Percentiles rank a stretch among this genome's conserved stretches.
Conservation (phyloP, 208 protist genomes). For the Leishmania mexicana region DNA sequence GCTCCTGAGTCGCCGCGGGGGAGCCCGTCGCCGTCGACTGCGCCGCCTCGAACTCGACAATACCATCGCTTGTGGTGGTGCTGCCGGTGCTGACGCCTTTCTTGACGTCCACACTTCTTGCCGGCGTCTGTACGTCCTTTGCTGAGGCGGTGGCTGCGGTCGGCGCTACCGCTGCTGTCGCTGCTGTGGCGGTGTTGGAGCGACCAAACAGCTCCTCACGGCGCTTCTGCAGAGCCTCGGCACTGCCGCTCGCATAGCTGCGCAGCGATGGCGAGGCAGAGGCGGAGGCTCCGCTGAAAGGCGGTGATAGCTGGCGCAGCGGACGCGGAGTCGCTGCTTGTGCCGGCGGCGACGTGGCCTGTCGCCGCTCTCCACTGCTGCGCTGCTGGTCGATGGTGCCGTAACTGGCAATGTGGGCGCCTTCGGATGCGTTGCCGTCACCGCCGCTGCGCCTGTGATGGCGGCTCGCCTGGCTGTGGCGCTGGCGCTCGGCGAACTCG, state of each 20-base stretch:
- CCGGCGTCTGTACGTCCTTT: neutral
- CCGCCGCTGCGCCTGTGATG: neutral
- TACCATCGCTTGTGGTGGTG: no score
- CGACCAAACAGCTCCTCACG: constrained; percentile 58
- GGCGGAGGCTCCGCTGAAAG: constrained; percentile 20
- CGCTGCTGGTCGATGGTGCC: neutral
- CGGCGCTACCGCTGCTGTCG: neutral
- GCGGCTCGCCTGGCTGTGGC: neutral
- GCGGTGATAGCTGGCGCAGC: constrained; percentile 21
- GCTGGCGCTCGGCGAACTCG: neutral
- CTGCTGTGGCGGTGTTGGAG: neutral
- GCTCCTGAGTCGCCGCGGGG: neutral
- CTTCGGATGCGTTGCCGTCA: neutral
- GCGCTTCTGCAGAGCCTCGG: constrained; percentile 54
- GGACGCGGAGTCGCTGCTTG: neutral
- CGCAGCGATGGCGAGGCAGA: constrained; percentile 28
- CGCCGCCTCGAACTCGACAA: neutral
- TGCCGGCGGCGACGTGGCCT: neutral
- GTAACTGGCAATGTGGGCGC: neutral
- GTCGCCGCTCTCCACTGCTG: neutral
- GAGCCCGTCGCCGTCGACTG: neutral
- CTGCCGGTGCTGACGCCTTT: neutral
- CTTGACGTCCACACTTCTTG: neutral
- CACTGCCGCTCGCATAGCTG: constrained; percentile 45
- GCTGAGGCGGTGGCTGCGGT: constrained; percentile 7